phyloP scores from a whole-genome alignment of 345 rosid species.

The Brassica nigra region DNA sequence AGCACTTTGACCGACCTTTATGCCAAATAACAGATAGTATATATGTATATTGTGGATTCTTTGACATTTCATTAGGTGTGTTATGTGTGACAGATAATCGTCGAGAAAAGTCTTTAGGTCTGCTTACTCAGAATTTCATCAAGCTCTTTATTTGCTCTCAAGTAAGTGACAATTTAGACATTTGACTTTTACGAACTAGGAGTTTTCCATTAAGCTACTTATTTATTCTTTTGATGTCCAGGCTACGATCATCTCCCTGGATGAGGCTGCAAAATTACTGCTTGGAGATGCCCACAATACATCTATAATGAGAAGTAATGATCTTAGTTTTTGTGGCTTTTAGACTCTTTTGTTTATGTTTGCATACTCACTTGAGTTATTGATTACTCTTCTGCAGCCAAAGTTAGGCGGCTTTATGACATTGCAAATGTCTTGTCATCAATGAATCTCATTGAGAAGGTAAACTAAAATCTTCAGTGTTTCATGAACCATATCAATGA shows the following conservation, averaged over 20 bases:
- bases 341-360: neutral
- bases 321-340: neutral
- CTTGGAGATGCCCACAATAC: constrained; percentile 79
- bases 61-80: constrained; percentile 19
- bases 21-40: neutral
- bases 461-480: constrained; percentile 24
- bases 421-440: constrained; percentile 88
- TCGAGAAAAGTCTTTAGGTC: constrained; percentile 84
- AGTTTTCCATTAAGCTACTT: constrained; percentile 2
- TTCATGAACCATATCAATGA: neutral
- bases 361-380: neutral
- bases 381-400: constrained; percentile 53
- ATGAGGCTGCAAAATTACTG: constrained; percentile 72
- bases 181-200: neutral
- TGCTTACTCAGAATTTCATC: constrained; percentile 87
- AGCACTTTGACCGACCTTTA: neutral
- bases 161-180: constrained; percentile 48
- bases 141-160: constrained; percentile 78
- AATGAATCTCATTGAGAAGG: constrained; percentile 89
- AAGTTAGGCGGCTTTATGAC: constrained; percentile 87
- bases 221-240: constrained; percentile 31
- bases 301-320: constrained; percentile 74
- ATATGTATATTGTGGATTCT: neutral
- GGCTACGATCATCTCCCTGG: constrained; percentile 74
- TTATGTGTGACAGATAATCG: constrained; percentile 56